phyloP scores from a whole-genome alignment of 2,329 filamentous ascomycete genomes.

The Elsinoe ampelina region DNA sequence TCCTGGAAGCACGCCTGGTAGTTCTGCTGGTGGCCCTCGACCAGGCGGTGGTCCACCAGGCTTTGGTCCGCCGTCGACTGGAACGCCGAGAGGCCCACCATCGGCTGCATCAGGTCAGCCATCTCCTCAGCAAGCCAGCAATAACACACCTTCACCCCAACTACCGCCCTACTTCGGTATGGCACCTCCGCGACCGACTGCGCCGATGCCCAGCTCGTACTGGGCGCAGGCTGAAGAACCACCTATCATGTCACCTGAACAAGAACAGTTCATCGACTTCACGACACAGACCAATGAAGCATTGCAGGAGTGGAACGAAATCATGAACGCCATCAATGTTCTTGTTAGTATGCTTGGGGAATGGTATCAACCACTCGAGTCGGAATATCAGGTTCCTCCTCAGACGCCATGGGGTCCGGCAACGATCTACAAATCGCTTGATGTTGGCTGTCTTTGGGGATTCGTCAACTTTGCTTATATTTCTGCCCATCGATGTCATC shows the following conservation, averaged over 20 bases:
- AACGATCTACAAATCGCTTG: conserved; percentile 72
- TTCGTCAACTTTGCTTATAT: conserved; percentile 81
- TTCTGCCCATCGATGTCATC: conserved; percentile 71
- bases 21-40: neutral
- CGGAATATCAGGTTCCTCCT: conserved; percentile 54
- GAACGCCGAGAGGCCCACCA: neutral
- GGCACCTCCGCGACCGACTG: conserved; percentile 33
- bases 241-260: conserved; percentile 18
- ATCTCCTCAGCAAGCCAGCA: neutral
- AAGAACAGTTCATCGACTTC: conserved; percentile 37
- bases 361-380: conserved; percentile 65
- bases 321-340: conserved; percentile 59
- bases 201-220: conserved; percentile 36
- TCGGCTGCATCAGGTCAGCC: neutral
- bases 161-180: conserved; percentile 46
- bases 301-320: conserved; percentile 66
- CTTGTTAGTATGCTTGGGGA: conserved; percentile 59
- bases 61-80: neutral
- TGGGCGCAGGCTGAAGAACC: neutral
- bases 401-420: conserved; percentile 72
- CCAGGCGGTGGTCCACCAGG: neutral
- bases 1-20: neutral
- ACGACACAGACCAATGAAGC: conserved; percentile 60
- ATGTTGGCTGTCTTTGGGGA: conserved; percentile 80
- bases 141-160: conserved; percentile 18